These are phyloP conservation scores for Hyphodiscus hymeniophilus DNA, from an alignment of 495 filamentous ascomycete genomes.

Conservation along the genomic window DNA sequence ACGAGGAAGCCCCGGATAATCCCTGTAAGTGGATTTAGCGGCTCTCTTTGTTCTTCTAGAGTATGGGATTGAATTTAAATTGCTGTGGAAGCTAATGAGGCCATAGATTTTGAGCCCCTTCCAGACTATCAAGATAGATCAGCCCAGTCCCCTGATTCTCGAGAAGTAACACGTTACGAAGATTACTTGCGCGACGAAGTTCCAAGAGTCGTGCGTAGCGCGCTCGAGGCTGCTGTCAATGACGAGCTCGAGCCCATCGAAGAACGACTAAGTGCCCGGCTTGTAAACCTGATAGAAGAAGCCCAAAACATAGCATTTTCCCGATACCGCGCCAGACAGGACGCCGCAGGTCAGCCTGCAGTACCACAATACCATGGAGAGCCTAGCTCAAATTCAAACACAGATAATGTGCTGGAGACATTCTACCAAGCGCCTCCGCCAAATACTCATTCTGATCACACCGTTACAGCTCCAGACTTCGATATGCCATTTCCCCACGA, in stretches of 20 bases:
- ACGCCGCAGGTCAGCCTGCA: not conserved
- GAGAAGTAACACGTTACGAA: constrained; percentile 6
- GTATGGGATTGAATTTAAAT: no score
- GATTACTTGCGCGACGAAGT: constrained; percentile 8
- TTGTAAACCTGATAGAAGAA: constrained; percentile 6
- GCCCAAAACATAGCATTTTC: constrained; percentile 5
- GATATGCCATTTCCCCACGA: no score
- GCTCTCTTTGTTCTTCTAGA: no score
- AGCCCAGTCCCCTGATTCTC: not conserved
- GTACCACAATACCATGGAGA: no score
- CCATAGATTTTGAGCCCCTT: constrained; percentile 14
- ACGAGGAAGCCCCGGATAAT: constrained; percentile 2
- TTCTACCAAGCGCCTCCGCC: no score
- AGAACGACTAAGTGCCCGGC: not conserved
- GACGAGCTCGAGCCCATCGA: constrained; percentile 10
- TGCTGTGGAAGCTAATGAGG: no score
- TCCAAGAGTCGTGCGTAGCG: not conserved
- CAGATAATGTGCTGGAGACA: no score
- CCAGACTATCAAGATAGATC: constrained; percentile 1
- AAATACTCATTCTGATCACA: no score
- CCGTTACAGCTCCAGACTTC: no score
- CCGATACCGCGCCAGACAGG: not conserved
- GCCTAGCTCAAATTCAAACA: no score
- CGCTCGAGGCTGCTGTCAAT: constrained; percentile 1
- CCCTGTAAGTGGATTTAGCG: constrained; percentile 9